Evolutionary conservation across 139 green algal species (phyloP), one percentile per base, ranked within the genome.

Genomic region (Nannochloris sp.): DNA sequence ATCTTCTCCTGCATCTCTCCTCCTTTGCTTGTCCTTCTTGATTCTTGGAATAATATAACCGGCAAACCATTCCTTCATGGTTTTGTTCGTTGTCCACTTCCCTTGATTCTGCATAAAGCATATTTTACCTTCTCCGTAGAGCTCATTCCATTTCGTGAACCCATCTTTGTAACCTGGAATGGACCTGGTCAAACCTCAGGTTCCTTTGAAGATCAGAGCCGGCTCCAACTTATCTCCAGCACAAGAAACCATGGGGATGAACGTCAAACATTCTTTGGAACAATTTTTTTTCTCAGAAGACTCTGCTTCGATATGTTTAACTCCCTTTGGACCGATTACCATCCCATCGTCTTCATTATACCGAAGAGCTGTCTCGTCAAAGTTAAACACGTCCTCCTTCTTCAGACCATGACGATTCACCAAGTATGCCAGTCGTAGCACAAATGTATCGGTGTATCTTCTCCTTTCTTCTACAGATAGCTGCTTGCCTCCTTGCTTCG

Each of bases 151-250:
- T 11, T 57, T 57, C 0, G 50, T 40, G 50, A 34, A 25, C 5
- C 50, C 50, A 57, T 57, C 50, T 51, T 51, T 51, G 44, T 51
- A 51, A 51, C 44, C 44, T 34, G 50, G 50, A 57, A 57, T 57
- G 6, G 50, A 25, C n/a, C 50, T 29, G n/a, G 19, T 57, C 50
- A 34, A 29, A 29, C 50, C 50, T 31, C 21, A 2, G 5, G n/a
- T 40, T 29, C 21, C 50, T 57, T 57, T 57, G 50, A 57, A 57
- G 5, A 57, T 57, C 19, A 57, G 1, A 11, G n/a, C 19, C 31
- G 21, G 21, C 4, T 25, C 19, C 16, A 57, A 2, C 50, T 57
- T 57, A 25, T 57, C 50, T 25, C 50, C 50, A 57, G 50, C 50
- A 6, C 19, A 25, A 9, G 19, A 34, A 29, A 57, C 21, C 21